Evolutionary conservation across 352 stramenopile species (phyloP), one percentile per base, ranked within the genome.

Genomic region (Pythium plurisporium): DNA sequence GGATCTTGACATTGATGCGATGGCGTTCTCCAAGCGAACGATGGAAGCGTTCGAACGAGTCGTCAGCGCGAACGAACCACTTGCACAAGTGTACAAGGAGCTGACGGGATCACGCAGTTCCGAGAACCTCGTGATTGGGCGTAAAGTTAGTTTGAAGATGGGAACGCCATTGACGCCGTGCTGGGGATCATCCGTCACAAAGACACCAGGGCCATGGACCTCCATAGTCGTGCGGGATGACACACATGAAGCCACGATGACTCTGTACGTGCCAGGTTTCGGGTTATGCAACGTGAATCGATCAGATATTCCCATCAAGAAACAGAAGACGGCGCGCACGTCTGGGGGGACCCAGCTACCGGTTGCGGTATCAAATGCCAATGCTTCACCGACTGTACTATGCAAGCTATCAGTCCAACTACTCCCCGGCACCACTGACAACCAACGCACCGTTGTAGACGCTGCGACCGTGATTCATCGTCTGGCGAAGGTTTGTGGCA

Each of bases 291-390:
- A 53, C 8, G n/a, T 53, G 9, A 30, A 53, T 20, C 45, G 45
- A n/a, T 53, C 45, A 17, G 8, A n/a, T 4, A 10, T 53, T n/a
- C 45, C 45, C 5, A 53, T 29, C 31, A 53, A 53, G 19, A 53
- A 53, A 30, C 37, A 23, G 20, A n/a, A 23, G 19, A 44, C n/a
- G n/a, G n/a, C n/a, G n/a, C n/a, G n/a, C n/a, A n/a, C n/a, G n/a
- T n/a, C n/a, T n/a, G n/a, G n/a, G n/a, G n/a, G n/a, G n/a, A n/a
- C n/a, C n/a, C n/a, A n/a, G n/a, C n/a, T n/a, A n/a, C n/a, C n/a
- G n/a, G n/a, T n/a, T n/a, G n/a, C n/a, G n/a, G n/a, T n/a, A n/a
- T n/a, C n/a, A n/a, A n/a, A n/a, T n/a, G n/a, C n/a, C n/a, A n/a
- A n/a, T n/a, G n/a, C n/a, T n/a, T n/a, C n/a, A n/a, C n/a, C n/a